These are phyloP conservation scores for Aspergillus unguis DNA, from an alignment of 2,329 filamentous ascomycete species.

Conservation along the genomic window DNA sequence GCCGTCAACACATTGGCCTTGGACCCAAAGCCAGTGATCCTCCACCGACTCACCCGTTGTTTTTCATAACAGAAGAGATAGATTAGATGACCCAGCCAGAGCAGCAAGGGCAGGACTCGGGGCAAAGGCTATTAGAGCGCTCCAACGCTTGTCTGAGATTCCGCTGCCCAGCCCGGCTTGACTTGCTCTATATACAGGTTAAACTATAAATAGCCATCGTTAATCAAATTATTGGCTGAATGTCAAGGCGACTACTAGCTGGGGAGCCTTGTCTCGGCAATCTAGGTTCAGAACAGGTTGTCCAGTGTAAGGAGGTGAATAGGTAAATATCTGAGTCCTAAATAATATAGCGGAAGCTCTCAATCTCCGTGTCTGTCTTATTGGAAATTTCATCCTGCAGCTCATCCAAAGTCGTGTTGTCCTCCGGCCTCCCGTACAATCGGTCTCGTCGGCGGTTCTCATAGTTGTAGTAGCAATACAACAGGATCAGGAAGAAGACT, in stretches of 20 bases:
- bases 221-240: too few species aligned
- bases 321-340: not conserved
- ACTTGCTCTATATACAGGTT: not conserved
- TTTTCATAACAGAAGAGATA: too few species aligned
- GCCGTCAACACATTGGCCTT: too few species aligned
- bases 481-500: constrained; percentile 28
- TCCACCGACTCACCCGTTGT: too few species aligned
- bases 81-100: not conserved
- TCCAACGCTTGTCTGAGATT: not conserved
- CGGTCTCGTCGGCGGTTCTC: constrained; percentile 32
- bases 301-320: too few species aligned
- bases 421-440: constrained; percentile 18
- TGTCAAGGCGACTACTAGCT: too few species aligned
- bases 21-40: too few species aligned
- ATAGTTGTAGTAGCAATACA: constrained; percentile 28
- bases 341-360: not conserved
- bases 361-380: not conserved
- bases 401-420: not conserved
- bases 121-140: constrained; percentile 1
- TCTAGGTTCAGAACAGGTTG: too few species aligned
- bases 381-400: not conserved
- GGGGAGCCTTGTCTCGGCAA: too few species aligned
- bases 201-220: not conserved
- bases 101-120: not conserved
- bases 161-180: not conserved